Percentiles rank a stretch among this genome's conserved stretches.
phyloP scores from a whole-genome alignment of 306 rosid species.

The Quillaja saponaria region DNA sequence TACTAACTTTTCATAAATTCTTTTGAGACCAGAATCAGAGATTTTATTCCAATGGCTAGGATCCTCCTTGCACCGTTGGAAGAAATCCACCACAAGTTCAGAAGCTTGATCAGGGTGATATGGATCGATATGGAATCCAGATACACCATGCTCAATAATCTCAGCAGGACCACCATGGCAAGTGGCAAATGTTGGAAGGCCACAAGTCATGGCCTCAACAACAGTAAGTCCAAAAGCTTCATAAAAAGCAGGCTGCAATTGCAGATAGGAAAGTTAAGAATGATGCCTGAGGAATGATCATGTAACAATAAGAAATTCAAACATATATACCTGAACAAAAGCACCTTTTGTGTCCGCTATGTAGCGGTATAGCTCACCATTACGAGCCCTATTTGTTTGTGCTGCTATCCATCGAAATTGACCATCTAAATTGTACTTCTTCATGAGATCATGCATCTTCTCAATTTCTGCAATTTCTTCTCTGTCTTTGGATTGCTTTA shows the following conservation, averaged over 20 bases:
- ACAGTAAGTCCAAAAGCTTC: constrained; percentile 99
- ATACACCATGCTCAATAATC: constrained; percentile 80
- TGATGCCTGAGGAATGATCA: constrained; percentile 1
- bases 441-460: constrained; percentile 80
- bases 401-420: constrained; percentile 85
- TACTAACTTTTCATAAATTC: constrained; percentile 75
- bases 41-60: constrained; percentile 68
- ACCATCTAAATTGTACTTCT: constrained; percentile 56
- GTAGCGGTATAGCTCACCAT: constrained; percentile 91
- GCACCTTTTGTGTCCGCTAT: constrained; percentile 86
- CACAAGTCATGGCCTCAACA: constrained; percentile 94
- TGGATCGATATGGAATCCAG: constrained; percentile 94
- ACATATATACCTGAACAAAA: constrained; percentile 70
- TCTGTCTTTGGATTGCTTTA: constrained; percentile 73
- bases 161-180: constrained; percentile 96
- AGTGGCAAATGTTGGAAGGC: constrained; percentile 92
- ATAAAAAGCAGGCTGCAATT: constrained; percentile 86
- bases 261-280: constrained; percentile 5
- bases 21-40: constrained; percentile 77
- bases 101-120: constrained; percentile 80
- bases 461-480: constrained; percentile 92
- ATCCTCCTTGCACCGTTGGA: constrained; percentile 61
- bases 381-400: constrained; percentile 87
- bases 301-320: constrained; percentile 1
- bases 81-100: constrained; percentile 59